These are phyloP conservation scores for Platanthera zijinensis DNA, from an alignment of 106 monocot species.

Conservation along the genomic window DNA sequence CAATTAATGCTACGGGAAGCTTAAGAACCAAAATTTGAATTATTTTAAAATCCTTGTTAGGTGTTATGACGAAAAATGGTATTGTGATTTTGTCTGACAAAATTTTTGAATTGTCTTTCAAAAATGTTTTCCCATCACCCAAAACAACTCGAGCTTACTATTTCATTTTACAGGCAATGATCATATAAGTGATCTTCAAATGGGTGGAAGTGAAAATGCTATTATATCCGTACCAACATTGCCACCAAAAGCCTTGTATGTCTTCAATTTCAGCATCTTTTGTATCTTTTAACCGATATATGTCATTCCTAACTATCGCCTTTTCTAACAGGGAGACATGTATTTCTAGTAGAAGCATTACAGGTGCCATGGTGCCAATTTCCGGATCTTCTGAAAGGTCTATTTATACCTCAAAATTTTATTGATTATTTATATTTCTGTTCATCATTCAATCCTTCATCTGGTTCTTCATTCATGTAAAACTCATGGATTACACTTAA, in stretches of 20 bases:
- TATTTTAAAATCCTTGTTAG: background rate
- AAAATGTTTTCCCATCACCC: background rate
- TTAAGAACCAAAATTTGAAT: background rate
- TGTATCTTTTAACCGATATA: background rate
- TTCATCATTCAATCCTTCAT: background rate
- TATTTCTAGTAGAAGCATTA: conserved; percentile 26
- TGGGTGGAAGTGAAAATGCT: conserved; percentile 34
- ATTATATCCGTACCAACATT: conserved; percentile 34
- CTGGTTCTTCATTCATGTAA: background rate
- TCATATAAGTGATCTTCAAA: conserved; percentile 30
- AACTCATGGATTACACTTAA: background rate
- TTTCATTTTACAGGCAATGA: conserved; percentile 41
- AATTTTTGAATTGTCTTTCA: background rate
- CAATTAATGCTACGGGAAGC: background rate
- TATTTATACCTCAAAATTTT: background rate
- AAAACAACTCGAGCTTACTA: background rate
- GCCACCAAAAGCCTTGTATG: conserved; percentile 73
- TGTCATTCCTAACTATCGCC: background rate
- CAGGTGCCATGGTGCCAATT: conserved; percentile 41
- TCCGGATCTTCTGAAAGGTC: conserved; percentile 73
- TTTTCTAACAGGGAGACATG: conserved; percentile 36
- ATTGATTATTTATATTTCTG: background rate
- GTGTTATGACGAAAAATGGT: too few relatives aligned
- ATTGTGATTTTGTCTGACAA: background rate
- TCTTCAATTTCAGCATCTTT: background rate